Base-by-base conservation (phyloP, 352 stramenopile species). In the Phytophthora sojae region DNA sequence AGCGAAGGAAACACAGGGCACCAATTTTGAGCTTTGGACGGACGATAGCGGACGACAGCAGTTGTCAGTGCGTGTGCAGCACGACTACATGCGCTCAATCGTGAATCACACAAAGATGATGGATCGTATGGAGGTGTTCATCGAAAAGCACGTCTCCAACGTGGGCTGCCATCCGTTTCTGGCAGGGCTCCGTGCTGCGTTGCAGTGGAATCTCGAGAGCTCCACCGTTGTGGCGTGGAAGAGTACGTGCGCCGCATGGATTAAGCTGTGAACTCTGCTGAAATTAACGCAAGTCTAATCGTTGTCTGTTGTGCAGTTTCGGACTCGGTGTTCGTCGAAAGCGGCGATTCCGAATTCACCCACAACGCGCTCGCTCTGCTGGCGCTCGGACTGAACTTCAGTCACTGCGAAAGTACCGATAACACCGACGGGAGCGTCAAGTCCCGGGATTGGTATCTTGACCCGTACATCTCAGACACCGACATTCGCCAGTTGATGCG, bases 91-190 rank as follows among this genome's bases (percentile, higher is more conserved):
- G 50, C 77, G 86, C 12, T 70, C 63, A 12, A 61, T 52, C 1
- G 75, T 76, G 37, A 78, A 66, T 19, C 76, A 88, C 50, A 61
- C 62, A 8, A 77, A 75, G 25, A 82, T 81, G 64, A 74, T 83
- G 23, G 58, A 76, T 1, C 70, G 65, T 25, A 76, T 82, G 37
- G 71, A 80, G 9, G 61, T 61, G n/a, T 94, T 92, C 51, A 68
- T 91, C 26, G 67, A 81, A 57, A 71, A 77, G 17, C 71, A 88
- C 32, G 14, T 69, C 3, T 30, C 77, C 17, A 86, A 90, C 32
- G 75, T 94, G 35, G 87, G 81, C 25, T 85, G 68, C 21, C 87
- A 94, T 64, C 85, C 87, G n/a, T 91, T 94, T 47, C 59, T 94
- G 17, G 83, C 79, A 6, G 87, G 87, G 3, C 72, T 94, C 8